These are phyloP conservation scores for Paraphoma chrysanthemicola DNA, from an alignment of 2,329 filamentous ascomycete species.

Conservation along the genomic window DNA sequence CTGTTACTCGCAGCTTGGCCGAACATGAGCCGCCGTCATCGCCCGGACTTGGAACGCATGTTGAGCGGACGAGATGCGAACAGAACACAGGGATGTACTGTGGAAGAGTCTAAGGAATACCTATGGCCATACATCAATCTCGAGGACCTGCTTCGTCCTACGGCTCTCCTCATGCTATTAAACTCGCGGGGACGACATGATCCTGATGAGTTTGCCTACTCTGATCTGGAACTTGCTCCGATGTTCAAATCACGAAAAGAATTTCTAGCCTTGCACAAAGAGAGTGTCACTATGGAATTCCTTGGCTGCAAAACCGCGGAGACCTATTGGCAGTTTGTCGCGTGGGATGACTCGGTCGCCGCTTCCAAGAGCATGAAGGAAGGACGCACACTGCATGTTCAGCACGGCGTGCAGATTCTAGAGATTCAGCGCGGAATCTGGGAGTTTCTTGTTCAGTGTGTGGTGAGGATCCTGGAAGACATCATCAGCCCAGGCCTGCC, in stretches of 20 bases:
- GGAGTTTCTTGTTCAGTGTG: not conserved
- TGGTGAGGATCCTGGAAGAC: not conserved
- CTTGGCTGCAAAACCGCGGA: not conserved
- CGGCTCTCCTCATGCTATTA: conserved; percentile 57
- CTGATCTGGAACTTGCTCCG: conserved; percentile 48
- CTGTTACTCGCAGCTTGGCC: not conserved
- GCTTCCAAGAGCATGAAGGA: not conserved
- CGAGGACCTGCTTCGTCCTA: conserved; percentile 59
- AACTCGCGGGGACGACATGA: conserved; percentile 58
- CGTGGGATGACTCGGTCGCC: not conserved
- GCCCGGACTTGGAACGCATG: conserved; percentile 59
- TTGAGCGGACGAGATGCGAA: not conserved
- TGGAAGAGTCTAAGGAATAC: conserved; percentile 38
- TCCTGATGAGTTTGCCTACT: conserved; percentile 57
- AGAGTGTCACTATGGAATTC: conserved; percentile 1
- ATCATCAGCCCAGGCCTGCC: not conserved
- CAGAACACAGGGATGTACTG: conserved; percentile 7
- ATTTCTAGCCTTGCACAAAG: not conserved
- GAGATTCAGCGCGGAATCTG: not conserved
- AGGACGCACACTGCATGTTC: not conserved
- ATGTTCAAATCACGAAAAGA: conserved; percentile 17
- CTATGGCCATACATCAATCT: conserved; percentile 63
- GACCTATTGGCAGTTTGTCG: not conserved
- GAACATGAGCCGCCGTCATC: conserved; percentile 45
- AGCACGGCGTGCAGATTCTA: not conserved